Conservation (phyloP, 2,329 filamentous ascomycete species). For the Pezicula radicicola region DNA sequence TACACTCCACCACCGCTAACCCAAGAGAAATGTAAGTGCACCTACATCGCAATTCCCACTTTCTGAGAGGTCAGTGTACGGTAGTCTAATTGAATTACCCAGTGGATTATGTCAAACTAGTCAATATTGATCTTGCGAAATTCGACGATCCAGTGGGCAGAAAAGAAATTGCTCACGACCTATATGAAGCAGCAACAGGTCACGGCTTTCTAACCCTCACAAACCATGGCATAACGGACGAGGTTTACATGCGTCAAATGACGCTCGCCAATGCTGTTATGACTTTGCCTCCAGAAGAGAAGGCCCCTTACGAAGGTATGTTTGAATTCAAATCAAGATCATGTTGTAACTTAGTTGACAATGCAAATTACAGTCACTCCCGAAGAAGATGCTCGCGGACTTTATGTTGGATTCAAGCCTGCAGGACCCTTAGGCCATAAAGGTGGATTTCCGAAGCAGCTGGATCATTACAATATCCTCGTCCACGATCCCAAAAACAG, state of each 20-base stretch:
- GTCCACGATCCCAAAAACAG: conserved; percentile 23
- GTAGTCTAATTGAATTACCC: not conserved
- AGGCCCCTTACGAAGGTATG: conserved; percentile 24
- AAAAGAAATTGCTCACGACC: conserved; percentile 24
- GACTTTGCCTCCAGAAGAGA: conserved; percentile 24
- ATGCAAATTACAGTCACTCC: conserved; percentile 15
- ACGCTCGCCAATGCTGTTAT: conserved; percentile 25
- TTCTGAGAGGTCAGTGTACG: not conserved
- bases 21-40: conserved; percentile 3
- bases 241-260: conserved; percentile 24
- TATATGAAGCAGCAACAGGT: conserved; percentile 27
- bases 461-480: conserved; percentile 10
- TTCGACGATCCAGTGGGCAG: conserved; percentile 23
- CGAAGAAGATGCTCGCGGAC: conserved; percentile 26
- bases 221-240: conserved; percentile 26
- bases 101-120: conserved; percentile 25
- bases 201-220: conserved; percentile 25
- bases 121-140: conserved; percentile 25
- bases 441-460: conserved; percentile 10
- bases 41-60: not conserved
- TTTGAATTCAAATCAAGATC: not conserved
- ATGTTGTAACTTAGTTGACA: not conserved
- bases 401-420: conserved; percentile 28
- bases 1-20: not conserved
- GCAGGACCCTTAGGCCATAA: conserved; percentile 20